Conservation (phyloP, 2,329 filamentous ascomycete genomes). For the Aspergillus latus region DNA sequence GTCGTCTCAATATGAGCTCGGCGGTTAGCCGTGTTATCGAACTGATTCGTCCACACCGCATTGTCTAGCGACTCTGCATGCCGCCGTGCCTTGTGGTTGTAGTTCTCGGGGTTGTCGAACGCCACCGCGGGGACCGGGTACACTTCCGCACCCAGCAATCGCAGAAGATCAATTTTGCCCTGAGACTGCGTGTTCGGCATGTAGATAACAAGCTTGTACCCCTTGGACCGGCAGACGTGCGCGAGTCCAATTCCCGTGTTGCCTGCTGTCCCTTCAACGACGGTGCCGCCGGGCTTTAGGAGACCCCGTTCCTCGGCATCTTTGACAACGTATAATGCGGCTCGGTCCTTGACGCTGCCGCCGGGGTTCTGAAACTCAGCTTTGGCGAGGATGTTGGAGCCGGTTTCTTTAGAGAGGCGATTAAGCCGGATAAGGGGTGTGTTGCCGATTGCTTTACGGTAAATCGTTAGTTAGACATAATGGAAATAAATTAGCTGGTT, state of each 20-base stretch:
- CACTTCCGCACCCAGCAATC: conserved; percentile 89
- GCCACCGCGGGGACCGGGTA: conserved; percentile 94
- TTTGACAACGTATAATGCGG: conserved; percentile 88
- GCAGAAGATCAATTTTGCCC: conserved; percentile 91
- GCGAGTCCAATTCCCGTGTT: conserved; percentile 98
- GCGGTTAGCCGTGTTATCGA: conserved; percentile 93
- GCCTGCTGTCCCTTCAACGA: conserved; percentile 94
- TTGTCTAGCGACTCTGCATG: conserved; percentile 86
- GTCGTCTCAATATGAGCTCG: conserved; percentile 95
- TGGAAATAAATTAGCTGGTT: no score
- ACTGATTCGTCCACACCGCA: conserved; percentile 98
- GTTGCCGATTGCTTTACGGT: conserved; percentile 80
- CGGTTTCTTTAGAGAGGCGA: conserved; percentile 81
- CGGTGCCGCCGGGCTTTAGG: conserved; percentile 81
- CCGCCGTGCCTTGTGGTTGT: conserved; percentile 91
- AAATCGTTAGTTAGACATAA: background rate
- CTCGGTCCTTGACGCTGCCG: conserved; percentile 93
- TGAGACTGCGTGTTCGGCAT: conserved; percentile 99
- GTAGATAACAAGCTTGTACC: conserved; percentile 96
- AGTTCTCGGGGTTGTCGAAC: conserved; percentile 93
- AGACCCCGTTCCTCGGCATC: conserved; percentile 88
- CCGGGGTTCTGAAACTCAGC: conserved; percentile 99
- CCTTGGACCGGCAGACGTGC: conserved; percentile 88
- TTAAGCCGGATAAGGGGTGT: conserved; percentile 92
- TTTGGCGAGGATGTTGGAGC: conserved; percentile 92